Conservation (phyloP, 129 eudicot genomes). For the Centrapalus pauciflorus region DNA sequence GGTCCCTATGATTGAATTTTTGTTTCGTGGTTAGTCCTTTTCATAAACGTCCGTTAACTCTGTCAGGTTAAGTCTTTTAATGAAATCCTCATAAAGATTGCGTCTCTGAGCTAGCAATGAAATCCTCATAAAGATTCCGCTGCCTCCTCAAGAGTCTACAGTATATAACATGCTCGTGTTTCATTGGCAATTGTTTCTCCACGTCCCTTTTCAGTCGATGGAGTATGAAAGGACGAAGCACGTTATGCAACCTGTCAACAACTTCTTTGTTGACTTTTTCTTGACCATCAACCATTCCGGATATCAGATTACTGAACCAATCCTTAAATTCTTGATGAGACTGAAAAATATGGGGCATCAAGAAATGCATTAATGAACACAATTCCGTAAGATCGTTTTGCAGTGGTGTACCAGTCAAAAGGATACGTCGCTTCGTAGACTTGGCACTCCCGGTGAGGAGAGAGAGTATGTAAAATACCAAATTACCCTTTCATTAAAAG, state of each 20-base stretch:
- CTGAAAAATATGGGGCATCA: conserved; percentile 98
- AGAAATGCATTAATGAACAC: conserved; percentile 99
- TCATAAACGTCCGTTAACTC: too few relatives aligned
- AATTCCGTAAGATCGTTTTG: conserved; percentile 98
- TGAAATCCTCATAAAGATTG: too few relatives aligned
- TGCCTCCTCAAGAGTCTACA: conserved; percentile 96
- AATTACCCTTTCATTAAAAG: too few relatives aligned
- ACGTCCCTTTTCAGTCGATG: conserved; percentile 96
- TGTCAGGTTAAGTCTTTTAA: too few relatives aligned
- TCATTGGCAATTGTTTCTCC: conserved; percentile 90
- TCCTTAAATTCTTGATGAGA: conserved; percentile 99
- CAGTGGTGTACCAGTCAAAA: conserved; percentile 91
- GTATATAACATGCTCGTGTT: conserved; percentile 82
- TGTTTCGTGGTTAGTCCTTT: too few relatives aligned
- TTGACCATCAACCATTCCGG: conserved; percentile 99
- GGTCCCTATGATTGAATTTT: too few relatives aligned
- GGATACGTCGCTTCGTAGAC: too few relatives aligned
- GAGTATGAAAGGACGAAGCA: conserved; percentile 90
- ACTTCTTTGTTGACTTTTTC: conserved; percentile 95
- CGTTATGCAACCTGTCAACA: conserved; percentile 94
- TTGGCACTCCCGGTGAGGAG: too few relatives aligned
- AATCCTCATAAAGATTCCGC: conserved; percentile 90
- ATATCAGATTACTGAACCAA: conserved; percentile 94
- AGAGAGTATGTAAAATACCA: too few relatives aligned
- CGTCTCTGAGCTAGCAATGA: conserved; percentile 94